Evolutionary conservation across 2,329 filamentous ascomycete genomes (phyloP).

Genomic region (Aspergillus oerlinghausenensis): DNA sequence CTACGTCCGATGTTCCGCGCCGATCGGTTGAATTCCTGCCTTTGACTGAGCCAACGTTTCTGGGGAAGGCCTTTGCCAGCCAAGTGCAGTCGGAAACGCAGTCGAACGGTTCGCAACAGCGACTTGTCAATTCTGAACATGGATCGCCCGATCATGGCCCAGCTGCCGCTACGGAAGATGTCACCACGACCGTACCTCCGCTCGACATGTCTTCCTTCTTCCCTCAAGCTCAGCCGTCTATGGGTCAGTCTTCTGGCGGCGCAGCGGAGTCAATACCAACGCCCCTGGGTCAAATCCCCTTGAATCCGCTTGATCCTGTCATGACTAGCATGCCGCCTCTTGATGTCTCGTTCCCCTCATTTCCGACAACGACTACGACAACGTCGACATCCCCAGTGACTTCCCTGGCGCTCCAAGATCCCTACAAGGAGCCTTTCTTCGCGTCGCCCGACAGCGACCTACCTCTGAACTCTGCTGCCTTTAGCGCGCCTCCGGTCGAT

Average conservation of each 20-base stretch:
- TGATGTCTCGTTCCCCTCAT: slow-evolving; percentile 35
- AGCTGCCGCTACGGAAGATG: slow-evolving; percentile 22
- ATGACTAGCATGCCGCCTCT: slow-evolving; percentile 35
- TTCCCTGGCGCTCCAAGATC: slow-evolving; percentile 35
- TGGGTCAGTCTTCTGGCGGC: slow-evolving; percentile 21
- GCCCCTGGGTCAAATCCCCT: slow-evolving; percentile 25
- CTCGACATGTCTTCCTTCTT: slow-evolving; percentile 31
- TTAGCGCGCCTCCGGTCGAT: slow-evolving; percentile 42
- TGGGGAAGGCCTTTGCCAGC: slow-evolving; percentile 25
- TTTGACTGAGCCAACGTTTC: slow-evolving; percentile 28
- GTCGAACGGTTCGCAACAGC: slow-evolving; percentile 32
- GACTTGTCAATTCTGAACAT: slow-evolving; percentile 40
- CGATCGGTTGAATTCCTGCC: slow-evolving; percentile 52
- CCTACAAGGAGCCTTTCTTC: slow-evolving; percentile 38
- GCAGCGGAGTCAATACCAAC: slow-evolving; percentile 21
- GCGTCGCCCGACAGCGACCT: slow-evolving; percentile 41
- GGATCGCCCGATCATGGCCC: slow-evolving; percentile 42
- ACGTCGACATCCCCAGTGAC: slow-evolving; percentile 30
- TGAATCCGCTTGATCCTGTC: slow-evolving; percentile 33
- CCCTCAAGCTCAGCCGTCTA: slow-evolving; percentile 18
- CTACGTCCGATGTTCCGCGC: slow-evolving; percentile 42
- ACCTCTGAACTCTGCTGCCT: slow-evolving; percentile 33
- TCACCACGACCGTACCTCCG: slow-evolving; percentile 19
- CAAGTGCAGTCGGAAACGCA: slow-evolving; percentile 27
- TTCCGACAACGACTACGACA: slow-evolving; percentile 29